Evolutionary conservation across 169 alveolate genomes (phyloP).

Genomic region (Plasmodium cynomolgi): DNA sequence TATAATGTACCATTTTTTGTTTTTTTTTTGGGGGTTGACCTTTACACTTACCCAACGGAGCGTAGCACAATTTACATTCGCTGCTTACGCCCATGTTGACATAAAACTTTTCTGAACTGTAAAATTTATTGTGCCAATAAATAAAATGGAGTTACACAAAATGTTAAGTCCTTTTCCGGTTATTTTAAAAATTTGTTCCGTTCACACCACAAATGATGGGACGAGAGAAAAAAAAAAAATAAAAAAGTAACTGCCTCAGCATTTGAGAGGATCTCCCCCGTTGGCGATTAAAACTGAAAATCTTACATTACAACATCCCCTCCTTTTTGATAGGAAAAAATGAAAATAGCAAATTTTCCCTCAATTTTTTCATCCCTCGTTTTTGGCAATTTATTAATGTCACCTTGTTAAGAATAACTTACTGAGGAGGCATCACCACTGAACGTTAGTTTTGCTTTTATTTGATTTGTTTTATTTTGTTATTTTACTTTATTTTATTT

Average conservation of each 20-base stretch:
- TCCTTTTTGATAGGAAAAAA: background rate
- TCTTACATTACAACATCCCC: background rate
- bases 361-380: background rate
- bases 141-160: background rate
- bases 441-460: background rate
- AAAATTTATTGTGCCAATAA: background rate
- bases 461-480: background rate
- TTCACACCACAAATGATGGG: background rate
- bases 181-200: background rate
- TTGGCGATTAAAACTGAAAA: background rate
- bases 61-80: background rate
- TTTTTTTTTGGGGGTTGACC: background rate
- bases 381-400: background rate
- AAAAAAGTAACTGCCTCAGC: background rate
- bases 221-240: background rate
- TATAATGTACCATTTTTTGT: background rate
- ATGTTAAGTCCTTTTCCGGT: background rate
- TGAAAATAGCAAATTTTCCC: background rate
- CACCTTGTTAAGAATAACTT: background rate
- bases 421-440: background rate
- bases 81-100: background rate
- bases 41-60: background rate
- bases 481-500: background rate
- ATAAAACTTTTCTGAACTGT: background rate
- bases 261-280: background rate